These are phyloP conservation scores for Spatholobus suberectus DNA, from an alignment of 306 rosid species.

Conservation along the genomic window DNA sequence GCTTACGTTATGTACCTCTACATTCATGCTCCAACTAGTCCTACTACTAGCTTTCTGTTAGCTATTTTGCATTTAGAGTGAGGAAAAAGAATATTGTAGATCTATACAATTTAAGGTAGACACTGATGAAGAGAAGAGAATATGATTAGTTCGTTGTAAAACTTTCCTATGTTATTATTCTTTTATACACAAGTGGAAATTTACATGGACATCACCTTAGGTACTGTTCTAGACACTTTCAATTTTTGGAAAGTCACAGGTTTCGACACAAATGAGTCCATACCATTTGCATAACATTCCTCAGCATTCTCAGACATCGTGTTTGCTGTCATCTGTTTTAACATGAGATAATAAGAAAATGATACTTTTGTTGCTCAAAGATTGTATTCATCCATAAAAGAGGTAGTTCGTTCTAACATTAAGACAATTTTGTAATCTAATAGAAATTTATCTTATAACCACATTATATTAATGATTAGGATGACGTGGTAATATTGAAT, in stretches of 20 bases:
- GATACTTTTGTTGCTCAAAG: constrained; percentile 5
- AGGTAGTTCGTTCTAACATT: neutral
- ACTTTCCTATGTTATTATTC: constrained; percentile 70
- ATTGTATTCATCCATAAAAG: neutral
- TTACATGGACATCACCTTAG: constrained; percentile 65
- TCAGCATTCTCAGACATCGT: constrained; percentile 91
- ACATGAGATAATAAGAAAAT: neutral
- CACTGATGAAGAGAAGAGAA: constrained; percentile 39
- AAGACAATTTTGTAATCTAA: neutral
- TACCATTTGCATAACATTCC: constrained; percentile 84
- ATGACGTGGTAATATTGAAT: neutral
- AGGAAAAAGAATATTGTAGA: constrained; percentile 36
- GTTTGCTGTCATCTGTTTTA: constrained; percentile 94
- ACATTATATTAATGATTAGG: neutral
- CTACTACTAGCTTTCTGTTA: constrained; percentile 13
- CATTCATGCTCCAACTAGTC: constrained; percentile 37
- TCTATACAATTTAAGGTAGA: constrained; percentile 57
- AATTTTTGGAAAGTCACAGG: constrained; percentile 86
- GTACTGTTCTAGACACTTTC: constrained; percentile 70
- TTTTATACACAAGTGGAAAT: constrained; percentile 61
- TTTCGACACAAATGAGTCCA: constrained; percentile 94
- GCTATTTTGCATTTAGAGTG: constrained; percentile 16
- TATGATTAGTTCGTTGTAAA: constrained; percentile 64
- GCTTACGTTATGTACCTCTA: constrained; percentile 12
- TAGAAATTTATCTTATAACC: neutral